phyloP scores from a whole-genome alignment of 148 eudicot genomes.

The Vaccinium corymbosum region DNA sequence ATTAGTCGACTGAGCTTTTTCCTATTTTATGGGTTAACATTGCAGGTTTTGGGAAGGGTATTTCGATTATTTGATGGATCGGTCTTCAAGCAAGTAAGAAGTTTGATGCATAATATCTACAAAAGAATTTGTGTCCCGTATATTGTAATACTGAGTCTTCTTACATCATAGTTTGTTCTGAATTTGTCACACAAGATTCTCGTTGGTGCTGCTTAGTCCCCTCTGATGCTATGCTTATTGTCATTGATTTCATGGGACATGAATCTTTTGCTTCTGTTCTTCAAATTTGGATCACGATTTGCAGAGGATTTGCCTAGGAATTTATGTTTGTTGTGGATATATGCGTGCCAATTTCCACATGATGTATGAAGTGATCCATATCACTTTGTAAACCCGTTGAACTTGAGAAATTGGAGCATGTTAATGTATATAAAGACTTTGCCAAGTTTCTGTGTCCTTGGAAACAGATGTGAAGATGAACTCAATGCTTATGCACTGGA shows the following conservation, averaged over 20 bases:
- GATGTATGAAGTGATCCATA: neutral
- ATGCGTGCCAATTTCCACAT: neutral
- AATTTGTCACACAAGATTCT: constrained; percentile 4
- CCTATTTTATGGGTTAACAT: constrained; percentile 13
- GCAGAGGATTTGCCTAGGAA: neutral
- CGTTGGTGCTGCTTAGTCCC: neutral
- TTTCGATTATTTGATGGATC: constrained; percentile 88
- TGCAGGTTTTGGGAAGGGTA: constrained; percentile 98
- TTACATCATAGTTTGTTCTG: neutral
- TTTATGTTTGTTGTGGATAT: neutral
- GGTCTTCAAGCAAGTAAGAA: constrained; percentile 82
- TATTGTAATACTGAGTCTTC: neutral
- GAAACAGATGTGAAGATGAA: constrained; percentile 3
- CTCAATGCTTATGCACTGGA: neutral
- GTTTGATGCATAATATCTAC: neutral
- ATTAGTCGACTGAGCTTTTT: constrained; percentile 11
- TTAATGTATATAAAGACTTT: neutral
- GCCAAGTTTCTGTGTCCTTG: neutral
- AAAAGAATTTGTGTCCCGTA: neutral
- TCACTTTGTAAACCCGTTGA: neutral
- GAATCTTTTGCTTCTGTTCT: neutral
- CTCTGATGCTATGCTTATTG: neutral
- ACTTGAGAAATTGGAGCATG: neutral
- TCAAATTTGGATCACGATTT: constrained; percentile 9
- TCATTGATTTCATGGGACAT: constrained; percentile 3